Evolutionary conservation across 441 rosid species (phyloP).

Genomic region (Gossypium trilobum): DNA sequence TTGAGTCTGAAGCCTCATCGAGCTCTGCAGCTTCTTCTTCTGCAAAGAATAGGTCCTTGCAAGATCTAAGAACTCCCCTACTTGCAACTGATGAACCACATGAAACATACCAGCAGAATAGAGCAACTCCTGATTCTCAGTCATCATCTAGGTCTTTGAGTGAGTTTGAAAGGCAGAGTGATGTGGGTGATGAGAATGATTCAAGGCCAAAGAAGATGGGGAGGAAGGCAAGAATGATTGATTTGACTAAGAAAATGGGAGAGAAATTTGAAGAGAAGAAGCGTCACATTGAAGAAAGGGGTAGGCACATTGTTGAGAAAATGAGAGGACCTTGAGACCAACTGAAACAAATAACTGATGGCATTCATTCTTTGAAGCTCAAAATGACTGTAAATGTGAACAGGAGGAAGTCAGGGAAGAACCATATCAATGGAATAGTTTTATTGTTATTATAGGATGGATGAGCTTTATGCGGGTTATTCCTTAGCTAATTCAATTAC

Average conservation of each 20-base stretch:
- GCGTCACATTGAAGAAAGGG: conserved; percentile 71
- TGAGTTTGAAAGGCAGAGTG: conserved; percentile 20
- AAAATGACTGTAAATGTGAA: background rate
- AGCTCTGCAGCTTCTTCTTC: conserved; percentile 22
- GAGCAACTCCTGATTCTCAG: conserved; percentile 23
- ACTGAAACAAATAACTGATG: background rate
- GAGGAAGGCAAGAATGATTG: conserved; percentile 64
- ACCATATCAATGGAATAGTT: background rate
- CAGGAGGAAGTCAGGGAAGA: background rate
- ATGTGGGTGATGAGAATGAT: conserved; percentile 43
- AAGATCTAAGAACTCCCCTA: conserved; percentile 50
- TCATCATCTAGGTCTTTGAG: conserved; percentile 27
- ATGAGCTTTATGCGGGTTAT: background rate
- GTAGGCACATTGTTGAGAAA: conserved; percentile 72
- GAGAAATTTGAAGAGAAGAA: conserved; percentile 85
- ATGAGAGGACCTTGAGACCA: conserved; percentile 57
- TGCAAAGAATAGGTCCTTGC: conserved; percentile 30
- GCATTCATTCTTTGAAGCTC: background rate
- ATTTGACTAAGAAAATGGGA: conserved; percentile 78
- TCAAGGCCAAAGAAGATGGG: conserved; percentile 51
- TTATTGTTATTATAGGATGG: background rate
- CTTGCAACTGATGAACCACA: conserved; percentile 29
- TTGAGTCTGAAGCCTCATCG: conserved; percentile 18
- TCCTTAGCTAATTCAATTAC: background rate
- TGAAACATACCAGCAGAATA: conserved; percentile 21